A percentile compares a stretch with the other conserved stretches of the same genome.
Conservation (phyloP, 257 asterid species). For the Haberlea rhodopensis region DNA sequence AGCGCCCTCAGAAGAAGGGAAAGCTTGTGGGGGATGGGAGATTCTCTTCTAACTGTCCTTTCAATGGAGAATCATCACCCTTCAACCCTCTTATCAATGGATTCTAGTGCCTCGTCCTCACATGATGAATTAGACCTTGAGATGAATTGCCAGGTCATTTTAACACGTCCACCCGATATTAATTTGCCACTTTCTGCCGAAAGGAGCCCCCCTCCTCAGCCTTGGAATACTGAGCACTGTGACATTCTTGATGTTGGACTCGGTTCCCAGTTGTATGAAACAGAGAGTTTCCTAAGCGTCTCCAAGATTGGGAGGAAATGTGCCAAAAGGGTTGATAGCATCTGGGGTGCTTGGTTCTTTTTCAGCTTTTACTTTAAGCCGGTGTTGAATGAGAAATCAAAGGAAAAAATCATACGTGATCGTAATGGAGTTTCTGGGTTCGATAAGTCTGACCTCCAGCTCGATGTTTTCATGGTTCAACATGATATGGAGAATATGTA, state of each 20-base stretch:
- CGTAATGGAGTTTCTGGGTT: constrained; percentile 78
- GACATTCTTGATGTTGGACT: constrained; percentile 88
- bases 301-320: constrained; percentile 69
- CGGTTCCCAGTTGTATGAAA: constrained; percentile 60
- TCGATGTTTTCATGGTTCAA: constrained; percentile 88
- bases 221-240: constrained; percentile 66
- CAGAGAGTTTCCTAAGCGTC: constrained; percentile 50
- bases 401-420: constrained; percentile 64
- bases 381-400: constrained; percentile 74
- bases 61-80: constrained; percentile 92
- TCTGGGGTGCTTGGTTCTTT: constrained; percentile 99
- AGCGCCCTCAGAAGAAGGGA: constrained; percentile 21
- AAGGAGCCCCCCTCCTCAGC: constrained; percentile 70
- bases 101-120: constrained; percentile 76
- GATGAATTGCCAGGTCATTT: constrained; percentile 60
- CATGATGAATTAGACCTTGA: constrained; percentile 80
- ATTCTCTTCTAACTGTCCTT: constrained; percentile 59
- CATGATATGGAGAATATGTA: constrained; percentile 99
- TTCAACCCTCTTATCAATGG: constrained; percentile 89
- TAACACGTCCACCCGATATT: constrained; percentile 86
- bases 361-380: constrained; percentile 92
- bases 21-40: constrained; percentile 57
- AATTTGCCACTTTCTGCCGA: constrained; percentile 77
- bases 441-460: constrained; percentile 78
- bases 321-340: constrained; percentile 76